Base-by-base conservation (phyloP, 208 protist species). In the Angomonas desouzai region DNA sequence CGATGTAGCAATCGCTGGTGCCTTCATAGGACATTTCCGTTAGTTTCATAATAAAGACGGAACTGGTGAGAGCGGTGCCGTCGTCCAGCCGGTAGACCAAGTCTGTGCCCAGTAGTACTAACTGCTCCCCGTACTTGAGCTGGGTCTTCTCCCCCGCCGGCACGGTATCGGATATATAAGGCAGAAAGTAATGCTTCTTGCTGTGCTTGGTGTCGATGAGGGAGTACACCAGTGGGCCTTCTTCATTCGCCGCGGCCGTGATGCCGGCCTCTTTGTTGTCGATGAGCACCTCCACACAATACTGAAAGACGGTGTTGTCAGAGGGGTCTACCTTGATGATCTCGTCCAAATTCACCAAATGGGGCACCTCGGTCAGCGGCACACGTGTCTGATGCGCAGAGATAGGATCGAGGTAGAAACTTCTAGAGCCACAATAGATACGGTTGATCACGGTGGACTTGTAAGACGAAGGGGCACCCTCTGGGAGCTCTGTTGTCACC, bases 391-490 rank as follows among this genome's bases (percentile, higher is more conserved):
- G 76, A 38, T 76, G 51, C 0, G 67, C 38, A 0, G 68, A 66
- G 33, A 82, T 74, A 23, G 76, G 76, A 34, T 78, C 76, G 60
- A 78, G 55, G 43, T 77, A 82, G 66, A 68, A 66, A 28, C 64
- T 70, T 25, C 72, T 67, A 0, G 76, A 74, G 66, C 76, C 76
- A 51, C 76, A 82, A 64, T 74, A 81, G 29, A 80, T 55, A 4
- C 55, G 33, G 48, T 75, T 9, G 20, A 51, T 36, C 45, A 22
- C n/a, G n/a, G 20, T 6, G 45, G 9, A 16, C 20, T 51, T 13
- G 20, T 27, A 51, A 23, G 20, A 13, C 9, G 18, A 13, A 27
- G 10, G 18, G 9, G 20, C 20, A 51, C 20, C 20, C 6, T 23
- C 45, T 27, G 45, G 45, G 4, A 51, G 9, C 6, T 13, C 20